Evolutionary conservation across 2,329 filamentous ascomycete species (phyloP), one percentile per base, ranked within the genome.

Genomic region (Periconia sp.): DNA sequence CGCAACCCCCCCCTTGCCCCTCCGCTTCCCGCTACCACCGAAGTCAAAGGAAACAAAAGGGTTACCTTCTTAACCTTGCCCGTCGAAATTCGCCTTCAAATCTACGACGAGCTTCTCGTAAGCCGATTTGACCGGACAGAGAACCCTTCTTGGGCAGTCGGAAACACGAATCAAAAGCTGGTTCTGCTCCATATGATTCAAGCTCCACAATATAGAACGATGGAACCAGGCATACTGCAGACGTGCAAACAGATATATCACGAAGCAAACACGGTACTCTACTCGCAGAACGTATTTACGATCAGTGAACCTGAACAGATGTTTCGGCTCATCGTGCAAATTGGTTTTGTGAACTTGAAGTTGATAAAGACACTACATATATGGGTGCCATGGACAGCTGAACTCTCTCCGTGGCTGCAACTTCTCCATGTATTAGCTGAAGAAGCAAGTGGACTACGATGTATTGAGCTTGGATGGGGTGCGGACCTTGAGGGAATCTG

Each of bases 201-300:
- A 32, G 26, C 36, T 22, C 26, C 18, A 19, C 18, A 40, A 40
- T 31, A 40, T 24, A 31, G 28, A 32, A 32, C n/a, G 26, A 31
- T 40, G 19, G 36, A 40, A 24, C 36, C 26, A 40, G 36, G 26
- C 28, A 40, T 40, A 40, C 36, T 40, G 28, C 36, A 32, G 17
- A 40, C 25, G 36, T 40, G 36, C 36, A 40, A 40, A 18, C 26
- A 40, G 26, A 40, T 40, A 40, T 40, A 31, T 19, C 18, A 40
- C 18, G 19, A 40, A 32, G 36, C 28, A 32, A 31, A 32, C 18
- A 11, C 36, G 17, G 24, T 32, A 40, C 36, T 40, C 28, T 40
- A 40, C 28, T 40, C 19, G 18, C 12, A 32, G 28, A 40, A 32
- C 28, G 25, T 32, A 31, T 40, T 40, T 24, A 21, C 17, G 11